phyloP scores from a whole-genome alignment of 1,139 yeast species.

The Blastobotrys capitulatus region DNA sequence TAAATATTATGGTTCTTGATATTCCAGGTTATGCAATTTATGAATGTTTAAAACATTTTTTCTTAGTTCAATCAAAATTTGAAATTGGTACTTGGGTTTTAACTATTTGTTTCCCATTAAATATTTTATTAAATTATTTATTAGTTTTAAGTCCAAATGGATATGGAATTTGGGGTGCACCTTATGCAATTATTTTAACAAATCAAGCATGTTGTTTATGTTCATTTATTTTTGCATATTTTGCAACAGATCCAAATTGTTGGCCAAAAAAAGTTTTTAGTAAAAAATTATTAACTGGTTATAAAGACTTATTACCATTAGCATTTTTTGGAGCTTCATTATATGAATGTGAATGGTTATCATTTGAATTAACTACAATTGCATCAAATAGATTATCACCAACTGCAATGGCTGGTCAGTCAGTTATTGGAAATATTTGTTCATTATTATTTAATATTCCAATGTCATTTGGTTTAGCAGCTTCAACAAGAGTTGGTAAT shows the following conservation, averaged over 20 bases:
- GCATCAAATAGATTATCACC: constrained; percentile 77
- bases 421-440: constrained; percentile 78
- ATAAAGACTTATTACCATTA: constrained; percentile 59
- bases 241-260: constrained; percentile 61
- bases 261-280: constrained; percentile 60
- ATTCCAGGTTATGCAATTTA: constrained; percentile 83
- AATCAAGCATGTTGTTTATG: constrained; percentile 58
- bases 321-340: constrained; percentile 79
- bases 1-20: constrained; percentile 63
- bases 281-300: constrained; percentile 43
- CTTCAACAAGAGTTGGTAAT: constrained; percentile 83
- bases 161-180: constrained; percentile 62
- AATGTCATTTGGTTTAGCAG: constrained; percentile 81
- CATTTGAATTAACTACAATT: constrained; percentile 73
- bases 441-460: constrained; percentile 82
- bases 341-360: constrained; percentile 83
- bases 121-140: constrained; percentile 61
- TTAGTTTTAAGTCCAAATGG: constrained; percentile 72
- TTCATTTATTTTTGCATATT: constrained; percentile 46
- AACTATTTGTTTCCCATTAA: constrained; percentile 72
- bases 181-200: constrained; percentile 56
- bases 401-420: constrained; percentile 78
- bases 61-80: constrained; percentile 90
- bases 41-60: constrained; percentile 73
- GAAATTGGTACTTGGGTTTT: constrained; percentile 83